A percentile compares a stretch with the other conserved stretches of the same genome.
Conservation (phyloP, 106 monocot genomes). For the Dioscorea zingiberensis region DNA sequence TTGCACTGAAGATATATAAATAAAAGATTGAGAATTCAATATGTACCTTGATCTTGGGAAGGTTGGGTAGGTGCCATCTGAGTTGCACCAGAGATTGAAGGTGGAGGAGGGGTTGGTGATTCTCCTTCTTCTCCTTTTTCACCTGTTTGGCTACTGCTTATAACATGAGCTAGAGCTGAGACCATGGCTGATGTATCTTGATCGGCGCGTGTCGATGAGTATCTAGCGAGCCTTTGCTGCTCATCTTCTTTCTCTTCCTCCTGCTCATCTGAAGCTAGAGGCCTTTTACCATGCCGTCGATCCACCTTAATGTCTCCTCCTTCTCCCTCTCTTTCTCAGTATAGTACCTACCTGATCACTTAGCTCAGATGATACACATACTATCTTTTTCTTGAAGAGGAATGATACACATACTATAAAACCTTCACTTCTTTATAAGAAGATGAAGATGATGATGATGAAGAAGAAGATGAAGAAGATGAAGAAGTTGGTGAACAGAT, state of each 20-base stretch:
- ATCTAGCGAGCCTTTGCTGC: conserved; percentile 13
- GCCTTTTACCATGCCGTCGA: conserved; percentile 67
- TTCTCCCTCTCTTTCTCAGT: background rate
- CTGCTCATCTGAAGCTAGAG: conserved; percentile 28
- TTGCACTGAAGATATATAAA: background rate
- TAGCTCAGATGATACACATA: too few species aligned
- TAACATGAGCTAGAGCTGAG: conserved; percentile 55
- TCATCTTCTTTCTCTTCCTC: conserved; percentile 31
- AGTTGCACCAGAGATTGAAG: background rate
- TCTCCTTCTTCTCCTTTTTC: background rate
- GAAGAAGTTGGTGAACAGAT: background rate
- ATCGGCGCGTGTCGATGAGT: conserved; percentile 29
- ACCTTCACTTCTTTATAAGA: background rate
- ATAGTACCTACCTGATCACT: background rate
- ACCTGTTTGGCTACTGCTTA: conserved; percentile 12
- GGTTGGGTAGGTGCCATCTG: background rate
- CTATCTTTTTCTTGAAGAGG: background rate
- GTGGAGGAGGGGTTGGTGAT: background rate
- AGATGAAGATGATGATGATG: too few species aligned
- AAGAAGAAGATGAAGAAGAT: background rate
- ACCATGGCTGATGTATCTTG: conserved; percentile 60
- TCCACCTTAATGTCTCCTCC: conserved; percentile 41
- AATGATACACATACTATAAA: background rate
- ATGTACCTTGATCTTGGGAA: conserved; percentile 16
- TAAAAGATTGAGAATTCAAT: background rate